phyloP scores from a whole-genome alignment of 495 filamentous ascomycete genomes.

The Xylaria flabelliformis region DNA sequence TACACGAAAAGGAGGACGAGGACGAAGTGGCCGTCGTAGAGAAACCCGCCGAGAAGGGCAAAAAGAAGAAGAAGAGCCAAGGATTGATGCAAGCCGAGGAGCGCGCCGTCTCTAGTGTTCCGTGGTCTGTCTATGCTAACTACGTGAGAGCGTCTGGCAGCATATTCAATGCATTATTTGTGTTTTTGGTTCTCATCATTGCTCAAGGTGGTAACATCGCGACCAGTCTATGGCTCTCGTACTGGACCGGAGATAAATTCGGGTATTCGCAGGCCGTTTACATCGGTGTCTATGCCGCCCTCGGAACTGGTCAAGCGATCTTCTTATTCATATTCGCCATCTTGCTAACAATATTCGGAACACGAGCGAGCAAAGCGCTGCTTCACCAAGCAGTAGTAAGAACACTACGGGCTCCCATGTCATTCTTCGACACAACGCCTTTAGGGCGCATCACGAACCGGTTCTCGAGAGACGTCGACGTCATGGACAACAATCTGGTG shows the following conservation, averaged over 20 bases:
- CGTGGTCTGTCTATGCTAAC: slow-evolving; percentile 80
- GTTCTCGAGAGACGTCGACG: slow-evolving; percentile 93
- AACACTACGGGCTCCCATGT: slow-evolving; percentile 90
- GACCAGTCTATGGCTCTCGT: slow-evolving; percentile 91
- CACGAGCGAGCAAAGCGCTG: slow-evolving; percentile 80
- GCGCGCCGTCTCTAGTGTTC: slow-evolving; percentile 77
- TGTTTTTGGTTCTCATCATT: slow-evolving; percentile 69
- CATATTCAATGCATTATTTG: slow-evolving; percentile 68
- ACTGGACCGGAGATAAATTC: slow-evolving; percentile 83
- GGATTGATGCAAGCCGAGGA: slow-evolving; percentile 93
- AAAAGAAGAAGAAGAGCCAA: slow-evolving; percentile 66
- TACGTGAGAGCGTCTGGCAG: slow-evolving; percentile 83
- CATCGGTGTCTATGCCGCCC: slow-evolving; percentile 84
- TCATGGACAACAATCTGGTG: slow-evolving; percentile 91
- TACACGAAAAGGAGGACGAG: slow-evolving; percentile 68
- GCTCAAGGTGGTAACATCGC: slow-evolving; percentile 84
- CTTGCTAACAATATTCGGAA: slow-evolving; percentile 76
- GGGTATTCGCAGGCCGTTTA: slow-evolving; percentile 70
- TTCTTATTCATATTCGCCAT: slow-evolving; percentile 77
- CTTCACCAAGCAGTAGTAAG: slow-evolving; percentile 79
- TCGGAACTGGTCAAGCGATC: slow-evolving; percentile 73
- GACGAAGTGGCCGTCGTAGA: slow-evolving; percentile 48
- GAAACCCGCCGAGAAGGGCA: slow-evolving; percentile 55
- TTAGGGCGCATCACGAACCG: slow-evolving; percentile 96
- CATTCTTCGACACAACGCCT: slow-evolving; percentile 96